Base-by-base conservation (phyloP, 495 filamentous ascomycete species). In the Podospora conica region DNA sequence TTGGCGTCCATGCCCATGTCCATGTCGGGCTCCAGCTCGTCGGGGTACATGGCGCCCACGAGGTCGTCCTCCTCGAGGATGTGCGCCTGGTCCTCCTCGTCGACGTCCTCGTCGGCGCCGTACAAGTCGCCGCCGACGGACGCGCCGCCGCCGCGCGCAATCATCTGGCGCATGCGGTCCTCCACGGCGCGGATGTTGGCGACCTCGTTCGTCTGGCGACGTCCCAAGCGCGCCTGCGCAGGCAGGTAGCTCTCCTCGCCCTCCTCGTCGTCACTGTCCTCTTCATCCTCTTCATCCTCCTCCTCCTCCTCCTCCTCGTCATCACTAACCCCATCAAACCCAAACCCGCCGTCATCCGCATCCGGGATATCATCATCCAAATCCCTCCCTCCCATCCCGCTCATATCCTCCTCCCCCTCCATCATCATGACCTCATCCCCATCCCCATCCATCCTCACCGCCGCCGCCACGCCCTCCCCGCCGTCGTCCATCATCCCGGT, bases 361-460 rank as follows among this genome's bases (percentile, higher is more conserved):
- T 89, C 87, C 0, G 88, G 88, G 9, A 90, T 84, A 10, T 90
- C 87, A 59, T 85, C 87, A 73, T 90, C 88, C 65, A 90, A 69
- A 79, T 90, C 86, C 65, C 79, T 67, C 11, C 67, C 76, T 3
- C 71, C 40, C 87, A 74, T 90, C 87, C 65, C 89, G 70, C 79
- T 90, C 86, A 64, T 79, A 66, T n/a, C 67, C 76, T 5, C 71
- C 6, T 59, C 77, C 0, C 61, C 69, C n/a, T 71, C 71, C 65
- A 68, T 62, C 59, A 69, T 66, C 31, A 48, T 48, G 15, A 48
- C 25, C 57, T 65, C 65, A 27, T 67, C 60, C 10, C 67, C 70
- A 63, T 72, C 70, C 27, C 55, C 73, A 27, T 87, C 87, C 61
- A 87, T 68, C 74, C 86, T 84, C 55, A 78, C 62, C 55, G 68